Evolutionary conservation across 305 asterid genomes (phyloP).

Genomic region (Ilex paraguariensis): DNA sequence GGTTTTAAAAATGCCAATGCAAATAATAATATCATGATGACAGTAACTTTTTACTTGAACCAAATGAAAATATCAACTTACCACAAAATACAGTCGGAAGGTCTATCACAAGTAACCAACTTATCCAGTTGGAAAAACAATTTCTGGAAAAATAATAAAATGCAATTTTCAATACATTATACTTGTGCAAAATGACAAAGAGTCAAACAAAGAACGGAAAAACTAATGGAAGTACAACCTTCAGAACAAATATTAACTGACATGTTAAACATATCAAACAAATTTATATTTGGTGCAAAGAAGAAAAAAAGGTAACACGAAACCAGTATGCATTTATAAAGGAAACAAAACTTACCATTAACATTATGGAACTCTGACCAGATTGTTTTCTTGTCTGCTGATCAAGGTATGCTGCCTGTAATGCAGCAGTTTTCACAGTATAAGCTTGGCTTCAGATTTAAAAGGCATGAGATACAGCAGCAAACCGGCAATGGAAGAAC

Average conservation of each 20-base stretch:
- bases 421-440: conserved; percentile 8
- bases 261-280: background rate
- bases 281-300: background rate
- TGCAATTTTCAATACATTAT: conserved; percentile 12
- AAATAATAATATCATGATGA: background rate
- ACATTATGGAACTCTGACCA: conserved; percentile 43
- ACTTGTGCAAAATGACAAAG: conserved; percentile 4
- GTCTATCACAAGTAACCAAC: conserved; percentile 67
- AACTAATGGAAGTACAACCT: background rate
- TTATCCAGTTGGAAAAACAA: conserved; percentile 74
- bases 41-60: background rate
- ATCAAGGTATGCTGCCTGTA: conserved; percentile 73
- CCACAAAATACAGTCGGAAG: conserved; percentile 70
- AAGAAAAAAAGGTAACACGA: conserved; percentile 2
- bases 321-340: conserved; percentile 2
- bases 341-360: conserved; percentile 53
- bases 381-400: conserved; percentile 36
- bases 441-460: conserved; percentile 3
- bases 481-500: conserved; percentile 8
- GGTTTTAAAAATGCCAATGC: background rate
- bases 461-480: background rate
- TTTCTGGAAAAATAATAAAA: conserved; percentile 47
- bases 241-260: background rate
- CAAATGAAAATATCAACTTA: conserved; percentile 30
- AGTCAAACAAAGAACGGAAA: background rate